Percentiles rank a stretch among this genome's conserved stretches.
Evolutionary conservation across 768 basidiomycete species (phyloP).

Genomic region (Atractiella rhizophila): DNA sequence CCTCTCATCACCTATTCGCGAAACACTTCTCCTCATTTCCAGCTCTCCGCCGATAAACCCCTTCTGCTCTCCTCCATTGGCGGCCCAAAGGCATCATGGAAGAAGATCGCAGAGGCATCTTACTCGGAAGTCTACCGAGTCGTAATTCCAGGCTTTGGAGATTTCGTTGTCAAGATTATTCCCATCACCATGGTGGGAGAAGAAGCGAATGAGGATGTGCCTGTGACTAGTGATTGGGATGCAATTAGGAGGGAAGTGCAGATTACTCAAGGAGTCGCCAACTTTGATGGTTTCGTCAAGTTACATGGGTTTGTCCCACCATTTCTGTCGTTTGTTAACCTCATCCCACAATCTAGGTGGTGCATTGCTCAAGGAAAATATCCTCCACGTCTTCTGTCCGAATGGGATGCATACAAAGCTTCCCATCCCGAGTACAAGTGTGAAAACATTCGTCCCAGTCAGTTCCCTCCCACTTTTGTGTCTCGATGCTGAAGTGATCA

Average conservation of each 20-base stretch:
- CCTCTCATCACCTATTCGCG: too few species aligned
- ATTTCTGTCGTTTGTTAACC: neutral
- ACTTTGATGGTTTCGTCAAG: conserved; percentile 38
- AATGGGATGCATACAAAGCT: conserved; percentile 67
- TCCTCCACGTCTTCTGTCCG: conserved; percentile 43
- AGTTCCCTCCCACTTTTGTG: conserved; percentile 10
- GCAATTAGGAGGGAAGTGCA: conserved; percentile 20
- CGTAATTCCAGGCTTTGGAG: neutral
- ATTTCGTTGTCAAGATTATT: conserved; percentile 62
- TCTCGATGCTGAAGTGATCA: conserved; percentile 2
- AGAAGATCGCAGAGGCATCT: conserved; percentile 84
- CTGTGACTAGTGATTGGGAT: conserved; percentile 26
- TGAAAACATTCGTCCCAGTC: conserved; percentile 45
- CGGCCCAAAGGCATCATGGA: conserved; percentile 11
- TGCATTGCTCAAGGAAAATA: conserved; percentile 53
- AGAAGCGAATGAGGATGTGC: conserved; percentile 3
- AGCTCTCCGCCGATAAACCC: neutral
- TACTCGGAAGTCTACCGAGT: conserved; percentile 91
- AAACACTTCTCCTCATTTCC: conserved; percentile 15
- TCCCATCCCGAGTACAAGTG: conserved; percentile 50
- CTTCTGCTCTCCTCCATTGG: neutral
- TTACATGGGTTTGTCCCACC: conserved; percentile 28
- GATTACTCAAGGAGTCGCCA: conserved; percentile 30
- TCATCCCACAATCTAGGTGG: neutral
- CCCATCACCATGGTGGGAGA: conserved; percentile 30